phyloP scores from a whole-genome alignment of 331 rosid species.

The Malus hybrid region DNA sequence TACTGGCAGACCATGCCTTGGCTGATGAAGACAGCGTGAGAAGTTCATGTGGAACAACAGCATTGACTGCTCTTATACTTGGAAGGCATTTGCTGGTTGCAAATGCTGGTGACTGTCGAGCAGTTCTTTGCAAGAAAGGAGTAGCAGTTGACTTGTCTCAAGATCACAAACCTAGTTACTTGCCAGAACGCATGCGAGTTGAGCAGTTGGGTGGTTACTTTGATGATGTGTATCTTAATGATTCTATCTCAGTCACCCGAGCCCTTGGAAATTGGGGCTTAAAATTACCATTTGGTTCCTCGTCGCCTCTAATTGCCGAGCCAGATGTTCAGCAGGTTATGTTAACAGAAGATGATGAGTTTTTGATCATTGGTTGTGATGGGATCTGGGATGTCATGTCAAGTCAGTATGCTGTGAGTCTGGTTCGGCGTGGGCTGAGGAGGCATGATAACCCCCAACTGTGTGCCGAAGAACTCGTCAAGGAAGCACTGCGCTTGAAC shows the following conservation, averaged over 20 bases:
- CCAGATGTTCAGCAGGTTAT: slow-evolving; percentile 62
- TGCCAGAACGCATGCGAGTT: slow-evolving; percentile 59
- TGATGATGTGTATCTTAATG: slow-evolving; percentile 55
- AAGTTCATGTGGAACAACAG: slow-evolving; percentile 82
- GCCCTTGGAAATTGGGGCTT: slow-evolving; percentile 89
- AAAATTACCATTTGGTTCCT: slow-evolving; percentile 52
- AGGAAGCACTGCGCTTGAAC: slow-evolving; percentile 65
- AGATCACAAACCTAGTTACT: slow-evolving; percentile 58
- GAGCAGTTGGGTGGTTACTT: slow-evolving; percentile 60
- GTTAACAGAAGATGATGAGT: slow-evolving; percentile 76
- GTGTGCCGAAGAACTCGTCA: slow-evolving; percentile 70
- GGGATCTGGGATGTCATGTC: slow-evolving; percentile 87
- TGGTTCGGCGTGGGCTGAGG: slow-evolving; percentile 77
- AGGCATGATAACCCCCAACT: slow-evolving; percentile 73
- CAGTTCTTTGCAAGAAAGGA: slow-evolving; percentile 87
- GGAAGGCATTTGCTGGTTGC: slow-evolving; percentile 86
- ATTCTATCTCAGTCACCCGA: slow-evolving; percentile 58
- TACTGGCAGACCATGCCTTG: slow-evolving; percentile 74
- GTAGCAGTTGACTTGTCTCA: slow-evolving; percentile 73
- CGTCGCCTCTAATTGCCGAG: slow-evolving; percentile 82
- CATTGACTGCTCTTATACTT: slow-evolving; percentile 73
- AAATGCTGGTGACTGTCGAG: slow-evolving; percentile 95
- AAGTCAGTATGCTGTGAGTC: slow-evolving; percentile 79
- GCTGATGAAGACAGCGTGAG: slow-evolving; percentile 53
- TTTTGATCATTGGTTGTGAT: slow-evolving; percentile 81